Conservation (phyloP, 768 basidiomycete genomes). For the Lentinula lateritia region DNA sequence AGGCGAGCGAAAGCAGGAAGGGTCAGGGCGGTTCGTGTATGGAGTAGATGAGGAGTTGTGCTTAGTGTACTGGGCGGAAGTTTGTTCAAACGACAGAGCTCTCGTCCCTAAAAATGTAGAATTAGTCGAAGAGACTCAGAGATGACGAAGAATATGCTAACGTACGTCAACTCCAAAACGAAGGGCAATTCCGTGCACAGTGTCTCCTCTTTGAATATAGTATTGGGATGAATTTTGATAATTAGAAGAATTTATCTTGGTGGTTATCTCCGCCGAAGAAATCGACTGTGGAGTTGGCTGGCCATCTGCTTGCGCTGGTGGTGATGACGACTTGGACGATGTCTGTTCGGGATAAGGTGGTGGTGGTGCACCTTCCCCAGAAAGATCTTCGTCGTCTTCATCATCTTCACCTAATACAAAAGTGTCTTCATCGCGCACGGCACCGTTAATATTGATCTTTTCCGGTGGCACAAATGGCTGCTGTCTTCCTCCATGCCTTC, state of each 20-base stretch:
- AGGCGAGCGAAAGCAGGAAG: slow-evolving; percentile 38
- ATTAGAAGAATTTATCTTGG: background rate
- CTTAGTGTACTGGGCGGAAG: slow-evolving; percentile 59
- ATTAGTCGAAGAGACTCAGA: background rate
- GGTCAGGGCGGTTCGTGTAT: slow-evolving; percentile 54
- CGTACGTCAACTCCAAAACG: slow-evolving; percentile 58
- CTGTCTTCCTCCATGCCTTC: background rate
- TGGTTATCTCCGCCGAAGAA: slow-evolving; percentile 5
- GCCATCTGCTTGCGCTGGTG: background rate
- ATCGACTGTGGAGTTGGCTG: background rate
- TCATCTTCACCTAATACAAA: slow-evolving; percentile 66
- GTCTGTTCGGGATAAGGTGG: slow-evolving; percentile 1
- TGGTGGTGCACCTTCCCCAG: slow-evolving; percentile 5
- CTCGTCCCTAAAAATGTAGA: slow-evolving; percentile 36
- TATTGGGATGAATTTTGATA: slow-evolving; percentile 32
- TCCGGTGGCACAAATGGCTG: background rate
- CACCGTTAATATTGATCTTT: slow-evolving; percentile 42
- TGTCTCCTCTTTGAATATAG: slow-evolving; percentile 52
- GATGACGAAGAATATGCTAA: slow-evolving; percentile 8
- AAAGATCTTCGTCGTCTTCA: slow-evolving; percentile 41
- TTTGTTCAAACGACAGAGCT: slow-evolving; percentile 61
- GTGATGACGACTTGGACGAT: background rate
- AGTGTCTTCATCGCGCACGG: slow-evolving; percentile 52
- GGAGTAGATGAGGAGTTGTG: slow-evolving; percentile 70
- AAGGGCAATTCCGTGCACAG: slow-evolving; percentile 59